These are phyloP conservation scores for Paraleonurus japonicus DNA, from an alignment of 257 asterid species.

Conservation along the genomic window DNA sequence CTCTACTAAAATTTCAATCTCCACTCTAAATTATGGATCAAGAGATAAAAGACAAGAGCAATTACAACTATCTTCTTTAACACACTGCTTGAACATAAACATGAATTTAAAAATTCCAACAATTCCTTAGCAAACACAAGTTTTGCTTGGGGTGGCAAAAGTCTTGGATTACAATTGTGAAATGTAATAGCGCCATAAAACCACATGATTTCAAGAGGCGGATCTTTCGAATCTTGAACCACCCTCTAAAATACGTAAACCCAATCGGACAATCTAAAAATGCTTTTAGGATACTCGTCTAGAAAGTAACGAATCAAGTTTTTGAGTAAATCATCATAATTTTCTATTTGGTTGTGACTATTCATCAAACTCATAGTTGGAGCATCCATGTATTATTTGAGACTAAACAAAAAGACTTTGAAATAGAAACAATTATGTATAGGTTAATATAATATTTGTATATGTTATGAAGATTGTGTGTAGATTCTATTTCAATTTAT, in stretches of 20 bases:
- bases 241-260: background rate
- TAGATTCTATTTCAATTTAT: constrained; percentile 2
- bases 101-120: constrained; percentile 9
- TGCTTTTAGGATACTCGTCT: background rate
- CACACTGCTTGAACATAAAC: constrained; percentile 17
- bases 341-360: too few species aligned
- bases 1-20: too few species aligned
- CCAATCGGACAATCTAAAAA: constrained; percentile 7
- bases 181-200: constrained; percentile 11
- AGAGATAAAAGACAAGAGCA: too few species aligned
- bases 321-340: constrained; percentile 6
- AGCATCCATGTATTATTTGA: constrained; percentile 1
- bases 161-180: constrained; percentile 18
- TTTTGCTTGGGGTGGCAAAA: constrained; percentile 24
- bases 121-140: constrained; percentile 17
- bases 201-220: constrained; percentile 31
- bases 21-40: too few species aligned
- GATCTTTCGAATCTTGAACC: constrained; percentile 6
- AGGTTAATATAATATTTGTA: constrained; percentile 4
- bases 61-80: too few species aligned
- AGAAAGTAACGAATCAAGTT: constrained; percentile 22
- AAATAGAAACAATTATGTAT: constrained; percentile 13
- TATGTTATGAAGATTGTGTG: background rate
- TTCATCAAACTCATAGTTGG: too few species aligned
- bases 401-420: background rate